phyloP scores from a whole-genome alignment of 192 early-diverging fungal genomes.

The Phlyctochytrium bullatum region DNA sequence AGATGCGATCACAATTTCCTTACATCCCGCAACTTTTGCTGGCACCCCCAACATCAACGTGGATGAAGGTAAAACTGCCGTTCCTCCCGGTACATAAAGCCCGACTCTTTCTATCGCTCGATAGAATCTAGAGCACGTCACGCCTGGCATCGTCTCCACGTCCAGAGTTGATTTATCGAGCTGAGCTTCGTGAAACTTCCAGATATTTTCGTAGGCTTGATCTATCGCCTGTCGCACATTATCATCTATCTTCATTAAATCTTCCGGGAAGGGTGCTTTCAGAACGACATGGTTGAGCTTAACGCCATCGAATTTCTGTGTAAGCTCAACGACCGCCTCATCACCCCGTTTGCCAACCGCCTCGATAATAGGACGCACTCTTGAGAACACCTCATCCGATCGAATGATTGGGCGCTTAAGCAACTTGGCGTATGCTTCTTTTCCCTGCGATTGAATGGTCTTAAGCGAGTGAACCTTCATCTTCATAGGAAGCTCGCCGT shows the following conservation, averaged over 20 bases:
- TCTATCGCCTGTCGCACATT: conserved; percentile 83
- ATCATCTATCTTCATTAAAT: conserved; percentile 43
- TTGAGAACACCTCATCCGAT: conserved; percentile 79
- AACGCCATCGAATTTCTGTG: conserved; percentile 88
- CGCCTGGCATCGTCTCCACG: conserved; percentile 98
- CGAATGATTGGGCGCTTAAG: conserved; percentile 90
- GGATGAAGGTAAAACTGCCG: conserved; percentile 93
- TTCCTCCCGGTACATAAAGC: conserved; percentile 96
- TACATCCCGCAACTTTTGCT: conserved; percentile 94
- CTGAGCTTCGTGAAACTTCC: conserved; percentile 92
- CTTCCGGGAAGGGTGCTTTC: conserved; percentile 73
- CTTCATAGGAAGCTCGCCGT: conserved; percentile 56
- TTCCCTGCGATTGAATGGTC: not conserved
- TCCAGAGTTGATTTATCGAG: conserved; percentile 57
- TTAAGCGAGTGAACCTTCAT: conserved; percentile 67
- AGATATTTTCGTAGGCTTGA: conserved; percentile 90
- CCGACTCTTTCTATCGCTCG: conserved; percentile 96
- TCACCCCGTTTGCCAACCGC: conserved; percentile 83
- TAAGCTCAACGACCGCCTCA: conserved; percentile 76
- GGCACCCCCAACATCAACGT: conserved; percentile 97
- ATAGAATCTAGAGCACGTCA: conserved; percentile 88
- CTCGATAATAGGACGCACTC: conserved; percentile 88
- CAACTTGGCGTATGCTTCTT: conserved; percentile 55
- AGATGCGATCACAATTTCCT: conserved; percentile 92
- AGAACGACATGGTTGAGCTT: conserved; percentile 66